Conservation (phyloP, 2,329 filamentous ascomycete genomes). For the Rhinocladiella mackenziei region DNA sequence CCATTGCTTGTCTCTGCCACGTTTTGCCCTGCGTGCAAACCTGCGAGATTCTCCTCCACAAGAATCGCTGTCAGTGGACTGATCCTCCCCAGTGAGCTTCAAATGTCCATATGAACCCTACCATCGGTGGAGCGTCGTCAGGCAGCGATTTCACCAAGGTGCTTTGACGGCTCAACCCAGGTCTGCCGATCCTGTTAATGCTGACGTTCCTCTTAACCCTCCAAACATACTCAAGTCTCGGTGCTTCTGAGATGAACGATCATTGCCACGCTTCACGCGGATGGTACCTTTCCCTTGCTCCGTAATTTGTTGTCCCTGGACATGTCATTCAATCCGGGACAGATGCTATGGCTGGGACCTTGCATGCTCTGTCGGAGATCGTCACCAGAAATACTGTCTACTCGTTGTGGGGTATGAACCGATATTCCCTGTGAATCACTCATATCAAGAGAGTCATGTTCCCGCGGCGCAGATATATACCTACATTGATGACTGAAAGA, state of each 20-base stretch:
- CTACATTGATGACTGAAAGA: slow-evolving; percentile 11
- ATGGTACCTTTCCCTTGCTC: background rate
- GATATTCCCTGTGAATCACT: slow-evolving; percentile 28
- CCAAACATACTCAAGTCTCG: background rate
- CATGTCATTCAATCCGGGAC: slow-evolving; percentile 1
- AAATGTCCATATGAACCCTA: slow-evolving; percentile 2
- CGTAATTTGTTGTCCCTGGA: background rate
- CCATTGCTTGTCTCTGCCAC: background rate
- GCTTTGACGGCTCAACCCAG: slow-evolving; percentile 3
- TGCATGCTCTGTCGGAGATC: slow-evolving; percentile 2
- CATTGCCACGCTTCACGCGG: slow-evolving; percentile 2
- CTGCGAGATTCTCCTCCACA: slow-evolving; percentile 10
- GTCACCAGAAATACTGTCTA: slow-evolving; percentile 16
- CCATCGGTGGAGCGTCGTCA: slow-evolving; percentile 5
- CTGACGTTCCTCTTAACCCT: background rate
- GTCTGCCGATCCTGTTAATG: slow-evolving; percentile 3
- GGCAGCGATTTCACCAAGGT: slow-evolving; percentile 3
- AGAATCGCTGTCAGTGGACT: slow-evolving; percentile 22
- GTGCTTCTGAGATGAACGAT: background rate
- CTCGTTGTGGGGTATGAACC: slow-evolving; percentile 25
- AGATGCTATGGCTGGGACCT: background rate
- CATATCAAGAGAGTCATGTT: slow-evolving; percentile 27
- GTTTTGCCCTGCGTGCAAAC: slow-evolving; percentile 2
- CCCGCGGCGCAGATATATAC: slow-evolving; percentile 9
- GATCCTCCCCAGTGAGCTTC: slow-evolving; percentile 23